Percentiles rank a stretch among this genome's conserved stretches.
Evolutionary conservation across 441 rosid genomes (phyloP).

Genomic region (Adansonia rubrostipa): DNA sequence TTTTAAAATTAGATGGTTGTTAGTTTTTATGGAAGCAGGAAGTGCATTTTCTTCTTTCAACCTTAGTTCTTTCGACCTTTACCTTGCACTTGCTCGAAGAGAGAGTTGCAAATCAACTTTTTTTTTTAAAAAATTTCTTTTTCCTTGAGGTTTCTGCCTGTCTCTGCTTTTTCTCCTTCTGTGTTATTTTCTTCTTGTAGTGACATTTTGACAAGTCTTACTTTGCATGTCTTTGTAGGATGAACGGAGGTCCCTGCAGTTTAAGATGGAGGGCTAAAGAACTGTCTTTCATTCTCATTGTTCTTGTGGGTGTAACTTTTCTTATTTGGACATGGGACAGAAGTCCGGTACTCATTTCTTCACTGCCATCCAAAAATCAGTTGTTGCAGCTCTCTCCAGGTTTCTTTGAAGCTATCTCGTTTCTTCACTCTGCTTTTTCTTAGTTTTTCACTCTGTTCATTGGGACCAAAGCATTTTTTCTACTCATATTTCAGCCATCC

Average conservation of each 20-base stretch:
- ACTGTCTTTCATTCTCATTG: constrained; percentile 63
- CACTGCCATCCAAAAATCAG: constrained; percentile 55
- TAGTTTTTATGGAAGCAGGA: constrained; percentile 1
- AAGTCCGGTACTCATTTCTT: constrained; percentile 39
- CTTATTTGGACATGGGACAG: constrained; percentile 77
- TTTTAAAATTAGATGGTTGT: neutral
- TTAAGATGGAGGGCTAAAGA: constrained; percentile 51
- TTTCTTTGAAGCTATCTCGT: constrained; percentile 28
- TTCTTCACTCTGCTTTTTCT: neutral
- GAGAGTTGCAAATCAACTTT: neutral
- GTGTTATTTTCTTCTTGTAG: neutral
- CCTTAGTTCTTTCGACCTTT: neutral
- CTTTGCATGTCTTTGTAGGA: constrained; percentile 44
- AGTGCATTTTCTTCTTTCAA: neutral
- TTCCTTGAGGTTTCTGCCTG: neutral
- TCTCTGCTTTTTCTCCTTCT: neutral
- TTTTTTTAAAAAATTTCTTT: neutral
- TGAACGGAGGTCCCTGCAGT: constrained; percentile 66
- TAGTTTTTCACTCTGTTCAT: neutral
- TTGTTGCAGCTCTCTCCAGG: constrained; percentile 62
- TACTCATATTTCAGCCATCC: neutral
- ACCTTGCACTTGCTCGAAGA: neutral
- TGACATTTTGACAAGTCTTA: neutral
- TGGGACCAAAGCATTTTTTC: neutral
- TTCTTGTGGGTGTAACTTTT: constrained; percentile 58